phyloP scores from a whole-genome alignment of 495 filamentous ascomycete species.

The Recurvomyces mirabilis region DNA sequence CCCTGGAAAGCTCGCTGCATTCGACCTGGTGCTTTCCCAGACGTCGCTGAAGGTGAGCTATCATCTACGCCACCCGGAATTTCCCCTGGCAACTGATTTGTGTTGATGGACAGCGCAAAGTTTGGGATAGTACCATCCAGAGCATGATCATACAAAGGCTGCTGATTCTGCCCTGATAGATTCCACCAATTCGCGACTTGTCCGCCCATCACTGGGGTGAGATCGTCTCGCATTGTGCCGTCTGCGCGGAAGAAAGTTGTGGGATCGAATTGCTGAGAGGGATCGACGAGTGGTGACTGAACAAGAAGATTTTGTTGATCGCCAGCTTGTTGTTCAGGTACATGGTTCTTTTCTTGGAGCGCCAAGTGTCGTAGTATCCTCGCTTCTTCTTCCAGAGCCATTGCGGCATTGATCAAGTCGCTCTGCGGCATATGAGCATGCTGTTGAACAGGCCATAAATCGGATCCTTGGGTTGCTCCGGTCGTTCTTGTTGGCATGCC shows the following conservation, averaged over 20 bases:
- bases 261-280: neutral
- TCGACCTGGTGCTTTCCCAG: neutral
- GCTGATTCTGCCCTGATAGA: too few species aligned
- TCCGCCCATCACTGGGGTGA: neutral
- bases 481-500: neutral
- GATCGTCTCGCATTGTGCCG: neutral
- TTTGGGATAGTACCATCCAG: too few species aligned
- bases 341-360: neutral
- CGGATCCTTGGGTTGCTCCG: neutral
- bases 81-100: neutral
- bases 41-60: neutral
- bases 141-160: too few species aligned
- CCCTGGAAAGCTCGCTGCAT: neutral
- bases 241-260: neutral
- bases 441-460: neutral
- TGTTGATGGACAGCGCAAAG: neutral
- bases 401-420: neutral
- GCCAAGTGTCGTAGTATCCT: neutral
- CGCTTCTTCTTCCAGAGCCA: conserved; percentile 3
- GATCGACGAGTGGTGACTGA: neutral
- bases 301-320: neutral
- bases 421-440: neutral
- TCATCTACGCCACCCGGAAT: neutral
- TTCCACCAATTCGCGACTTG: neutral
- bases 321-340: neutral